Base-by-base conservation (phyloP, 345 rosid genomes). In the Pistacia integerrima region DNA sequence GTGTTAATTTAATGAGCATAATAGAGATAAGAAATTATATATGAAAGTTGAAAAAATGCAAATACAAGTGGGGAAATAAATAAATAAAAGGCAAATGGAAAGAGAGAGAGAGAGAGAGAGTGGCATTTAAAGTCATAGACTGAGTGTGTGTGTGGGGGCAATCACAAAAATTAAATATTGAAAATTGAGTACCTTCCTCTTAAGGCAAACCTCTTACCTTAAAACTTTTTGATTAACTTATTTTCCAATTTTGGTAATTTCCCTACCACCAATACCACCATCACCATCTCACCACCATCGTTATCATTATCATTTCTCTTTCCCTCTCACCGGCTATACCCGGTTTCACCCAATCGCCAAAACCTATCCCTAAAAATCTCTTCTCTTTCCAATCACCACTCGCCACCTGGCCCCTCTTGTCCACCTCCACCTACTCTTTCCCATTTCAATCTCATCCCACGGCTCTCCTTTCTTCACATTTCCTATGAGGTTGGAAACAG, bases 191-290 rank as follows among this genome's bases (percentile, higher is more conserved):
- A 25, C 25, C 25, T 25, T 78, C 88, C 82, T 0, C 10, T 70
- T 76, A 69, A 18, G 83, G 86, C 22, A 79, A 83, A 52, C 73
- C 57, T 75, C 54, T 35, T 51, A 83, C 83, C 25, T 25, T 25
- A 25, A 25, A 25, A 25, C 25, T 25, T 25, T 25, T 25, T 25
- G 25, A 25, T 81, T 85, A 74, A 81, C 54, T 68, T 70, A 18
- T 52, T 73, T 83, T 77, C 83, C 0, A 25, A 25, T 25, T 25
- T 25, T 25, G 25, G 25, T 25, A 25, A 25, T 44, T 76, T 25
- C 51, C 44, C n/a, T 16, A 22, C 60, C 41, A 49, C 78, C 2
- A 55, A 28, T 25, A 25, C 25, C 0, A 22, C 22, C 22, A 22
- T 22, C 22, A 25, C 25, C 25, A 25, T 25, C 25, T 25, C 25